Percentiles rank a stretch among this genome's conserved stretches.
These are phyloP conservation scores for Podaxis carcinomalis DNA, from an alignment of 768 basidiomycete genomes.

Conservation along the genomic window DNA sequence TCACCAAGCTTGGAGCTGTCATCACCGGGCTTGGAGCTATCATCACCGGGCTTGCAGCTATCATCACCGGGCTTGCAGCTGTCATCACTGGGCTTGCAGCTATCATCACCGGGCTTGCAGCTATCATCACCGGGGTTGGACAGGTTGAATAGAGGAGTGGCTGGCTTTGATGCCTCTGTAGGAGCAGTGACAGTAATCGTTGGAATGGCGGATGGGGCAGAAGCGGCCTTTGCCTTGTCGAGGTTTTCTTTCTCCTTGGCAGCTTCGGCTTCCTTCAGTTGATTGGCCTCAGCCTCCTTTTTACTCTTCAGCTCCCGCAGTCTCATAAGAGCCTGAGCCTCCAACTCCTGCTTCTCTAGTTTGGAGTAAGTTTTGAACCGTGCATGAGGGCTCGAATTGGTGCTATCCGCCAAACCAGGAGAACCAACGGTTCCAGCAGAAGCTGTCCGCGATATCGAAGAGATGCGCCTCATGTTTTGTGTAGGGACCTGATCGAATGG, in stretches of 20 bases:
- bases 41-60: too few species aligned
- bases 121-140: neutral
- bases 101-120: too few species aligned
- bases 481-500: conserved; percentile 37
- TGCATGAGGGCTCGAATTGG: conserved; percentile 37
- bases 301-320: conserved; percentile 49
- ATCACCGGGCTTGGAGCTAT: conserved; percentile 1
- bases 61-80: too few species aligned
- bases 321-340: conserved; percentile 73
- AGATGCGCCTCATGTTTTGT: conserved; percentile 29
- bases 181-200: conserved; percentile 21
- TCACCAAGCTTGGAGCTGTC: neutral
- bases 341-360: conserved; percentile 85
- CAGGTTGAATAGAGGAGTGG: neutral
- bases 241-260: conserved; percentile 27
- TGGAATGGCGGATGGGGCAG: conserved; percentile 12
- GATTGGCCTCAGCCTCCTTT: conserved; percentile 38
- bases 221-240: conserved; percentile 16
- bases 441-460: conserved; percentile 37
- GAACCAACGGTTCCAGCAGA: conserved; percentile 18
- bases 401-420: conserved; percentile 45
- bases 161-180: conserved; percentile 10
- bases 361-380: conserved; percentile 41
- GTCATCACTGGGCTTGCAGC: too few species aligned
- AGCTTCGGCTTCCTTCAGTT: conserved; percentile 36